These are phyloP conservation scores for Isatis tinctoria DNA, from an alignment of 345 rosid genomes.

Conservation along the genomic window DNA sequence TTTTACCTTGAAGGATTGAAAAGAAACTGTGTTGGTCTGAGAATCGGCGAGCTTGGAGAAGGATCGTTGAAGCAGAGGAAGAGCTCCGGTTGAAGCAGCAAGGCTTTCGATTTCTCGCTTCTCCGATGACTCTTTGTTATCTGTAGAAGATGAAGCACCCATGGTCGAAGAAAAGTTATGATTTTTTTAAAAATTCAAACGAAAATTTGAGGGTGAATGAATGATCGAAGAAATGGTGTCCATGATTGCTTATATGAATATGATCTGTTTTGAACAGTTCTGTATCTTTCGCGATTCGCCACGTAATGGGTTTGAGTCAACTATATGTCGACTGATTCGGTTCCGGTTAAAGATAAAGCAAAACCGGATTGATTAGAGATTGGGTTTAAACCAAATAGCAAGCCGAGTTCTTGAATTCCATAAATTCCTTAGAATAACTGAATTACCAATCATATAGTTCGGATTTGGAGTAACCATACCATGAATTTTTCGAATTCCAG, in stretches of 20 bases:
- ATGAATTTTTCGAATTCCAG: too few species aligned
- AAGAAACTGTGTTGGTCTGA: constrained; percentile 44
- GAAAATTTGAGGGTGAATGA: neutral
- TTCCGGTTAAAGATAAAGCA: neutral
- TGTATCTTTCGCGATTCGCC: constrained; percentile 6
- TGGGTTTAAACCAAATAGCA: too few species aligned
- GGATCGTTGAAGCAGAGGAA: constrained; percentile 55
- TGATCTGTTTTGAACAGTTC: constrained; percentile 25
- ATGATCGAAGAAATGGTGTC: neutral
- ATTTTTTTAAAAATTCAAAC: neutral
- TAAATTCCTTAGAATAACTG: too few species aligned
- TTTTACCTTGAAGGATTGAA: constrained; percentile 57
- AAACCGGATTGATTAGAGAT: neutral
- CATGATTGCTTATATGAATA: constrained; percentile 1
- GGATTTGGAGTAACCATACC: too few species aligned
- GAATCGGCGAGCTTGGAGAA: constrained; percentile 66
- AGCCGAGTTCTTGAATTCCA: too few species aligned
- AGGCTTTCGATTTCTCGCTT: constrained; percentile 61
- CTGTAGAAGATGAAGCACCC: constrained; percentile 81
- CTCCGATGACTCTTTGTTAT: constrained; percentile 39
- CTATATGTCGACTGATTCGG: neutral
- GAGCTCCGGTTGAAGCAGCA: constrained; percentile 70
- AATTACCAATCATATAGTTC: too few species aligned
- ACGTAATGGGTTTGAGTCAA: neutral
- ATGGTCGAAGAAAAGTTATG: constrained; percentile 21